Percentiles rank a stretch among this genome's conserved stretches.
Evolutionary conservation across 805 yeast species (phyloP).

Genomic region (Candida patagonica): DNA sequence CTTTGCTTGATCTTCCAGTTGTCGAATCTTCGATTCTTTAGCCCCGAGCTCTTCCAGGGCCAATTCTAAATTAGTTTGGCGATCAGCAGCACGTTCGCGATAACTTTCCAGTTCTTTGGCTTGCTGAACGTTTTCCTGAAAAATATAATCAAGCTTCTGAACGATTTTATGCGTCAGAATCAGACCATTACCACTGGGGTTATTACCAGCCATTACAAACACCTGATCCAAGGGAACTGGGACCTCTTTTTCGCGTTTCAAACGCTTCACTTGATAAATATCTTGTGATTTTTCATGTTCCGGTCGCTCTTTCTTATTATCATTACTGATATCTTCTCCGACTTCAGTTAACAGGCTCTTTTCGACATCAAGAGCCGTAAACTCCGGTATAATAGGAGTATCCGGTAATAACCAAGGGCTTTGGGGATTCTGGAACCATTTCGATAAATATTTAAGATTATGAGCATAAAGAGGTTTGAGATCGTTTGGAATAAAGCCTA

Average conservation of each 20-base stretch:
- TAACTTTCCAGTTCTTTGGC: constrained; percentile 40
- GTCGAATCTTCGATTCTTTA: constrained; percentile 39
- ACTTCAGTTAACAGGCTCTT: constrained; percentile 34
- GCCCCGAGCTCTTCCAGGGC: constrained; percentile 37
- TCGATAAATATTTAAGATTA: constrained; percentile 49
- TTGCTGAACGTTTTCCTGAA: constrained; percentile 36
- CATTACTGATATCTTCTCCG: constrained; percentile 10
- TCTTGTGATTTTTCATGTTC: constrained; percentile 4
- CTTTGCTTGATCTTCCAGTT: constrained; percentile 18
- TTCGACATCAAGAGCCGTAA: constrained; percentile 68
- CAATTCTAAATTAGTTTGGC: constrained; percentile 37
- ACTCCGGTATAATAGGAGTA: constrained; percentile 51
- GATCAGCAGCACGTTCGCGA: constrained; percentile 31
- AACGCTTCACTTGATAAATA: constrained; percentile 16
- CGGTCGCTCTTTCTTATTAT: neutral
- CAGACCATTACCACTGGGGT: neutral
- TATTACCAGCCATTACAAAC: constrained; percentile 2
- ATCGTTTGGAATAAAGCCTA: constrained; percentile 75
- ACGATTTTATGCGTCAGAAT: constrained; percentile 57
- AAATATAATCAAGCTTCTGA: constrained; percentile 43
- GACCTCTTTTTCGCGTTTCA: constrained; percentile 14
- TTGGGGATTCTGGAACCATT: constrained; percentile 46
- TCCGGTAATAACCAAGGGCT: constrained; percentile 74
- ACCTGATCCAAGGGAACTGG: constrained; percentile 7
- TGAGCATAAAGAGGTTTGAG: constrained; percentile 65